Percentiles rank a stretch among this genome's conserved stretches.
phyloP scores from a whole-genome alignment of 345 rosid species.

The Eutrema yunnanense region DNA sequence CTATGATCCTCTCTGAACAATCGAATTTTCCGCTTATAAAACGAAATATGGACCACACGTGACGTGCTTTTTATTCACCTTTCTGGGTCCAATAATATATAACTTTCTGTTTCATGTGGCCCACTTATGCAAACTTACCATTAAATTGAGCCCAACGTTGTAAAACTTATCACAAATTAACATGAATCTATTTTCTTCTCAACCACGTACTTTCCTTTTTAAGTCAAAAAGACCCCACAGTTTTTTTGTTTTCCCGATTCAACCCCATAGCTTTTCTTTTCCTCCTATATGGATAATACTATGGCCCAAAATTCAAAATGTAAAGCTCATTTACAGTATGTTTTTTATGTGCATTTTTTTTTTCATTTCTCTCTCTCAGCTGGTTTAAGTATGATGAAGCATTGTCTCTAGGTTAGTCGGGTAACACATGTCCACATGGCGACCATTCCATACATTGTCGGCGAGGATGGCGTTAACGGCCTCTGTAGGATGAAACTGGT shows the following conservation, averaged over 20 bases:
- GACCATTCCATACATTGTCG: conserved; percentile 80
- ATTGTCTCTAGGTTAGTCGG: conserved; percentile 63
- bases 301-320: neutral
- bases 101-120: conserved; percentile 13
- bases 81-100: conserved; percentile 1
- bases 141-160: neutral
- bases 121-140: neutral
- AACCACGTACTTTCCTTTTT: neutral
- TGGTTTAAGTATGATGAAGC: conserved; percentile 19
- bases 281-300: neutral
- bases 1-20: neutral
- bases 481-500: conserved; percentile 88
- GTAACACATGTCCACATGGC: conserved; percentile 74
- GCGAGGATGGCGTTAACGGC: conserved; percentile 77
- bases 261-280: neutral
- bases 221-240: neutral
- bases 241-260: neutral
- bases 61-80: neutral
- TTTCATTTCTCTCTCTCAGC: neutral
- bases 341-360: neutral
- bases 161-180: neutral
- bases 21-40: too few relatives aligned
- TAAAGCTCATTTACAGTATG: neutral
- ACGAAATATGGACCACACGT: too few relatives aligned
- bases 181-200: neutral